These are phyloP conservation scores for Ascocoryne sarcoides DNA, from an alignment of 2,329 filamentous ascomycete species.

Conservation along the genomic window DNA sequence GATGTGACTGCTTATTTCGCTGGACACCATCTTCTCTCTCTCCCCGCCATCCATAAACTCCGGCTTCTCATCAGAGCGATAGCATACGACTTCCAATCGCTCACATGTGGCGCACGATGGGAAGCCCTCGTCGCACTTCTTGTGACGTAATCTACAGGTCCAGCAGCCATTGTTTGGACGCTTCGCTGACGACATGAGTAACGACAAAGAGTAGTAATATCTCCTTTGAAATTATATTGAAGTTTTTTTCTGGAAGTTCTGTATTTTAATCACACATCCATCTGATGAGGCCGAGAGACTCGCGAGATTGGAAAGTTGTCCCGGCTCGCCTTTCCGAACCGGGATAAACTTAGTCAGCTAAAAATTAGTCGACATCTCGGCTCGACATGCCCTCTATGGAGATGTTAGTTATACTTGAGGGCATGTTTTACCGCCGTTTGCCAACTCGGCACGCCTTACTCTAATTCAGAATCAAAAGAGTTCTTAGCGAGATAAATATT, in stretches of 20 bases:
- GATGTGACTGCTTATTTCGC: conserved; percentile 44
- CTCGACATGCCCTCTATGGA: neutral
- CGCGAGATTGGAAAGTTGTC: neutral
- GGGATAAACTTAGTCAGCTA: neutral
- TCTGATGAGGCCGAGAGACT: no score
- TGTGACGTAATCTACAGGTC: conserved; percentile 53
- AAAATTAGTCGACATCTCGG: neutral
- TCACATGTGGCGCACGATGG: conserved; percentile 49
- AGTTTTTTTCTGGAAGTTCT: no score
- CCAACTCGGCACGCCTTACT: neutral
- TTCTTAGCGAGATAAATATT: no score
- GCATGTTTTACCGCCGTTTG: no score
- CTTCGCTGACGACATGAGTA: neutral
- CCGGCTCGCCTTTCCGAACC: neutral
- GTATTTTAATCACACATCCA: no score
- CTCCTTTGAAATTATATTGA: neutral
- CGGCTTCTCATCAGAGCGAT: conserved; percentile 36
- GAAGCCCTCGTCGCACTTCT: conserved; percentile 57
- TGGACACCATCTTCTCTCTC: conserved; percentile 38
- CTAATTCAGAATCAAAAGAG: neutral
- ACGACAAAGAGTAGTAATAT: neutral
- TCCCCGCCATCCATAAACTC: conserved; percentile 19
- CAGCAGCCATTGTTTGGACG: conserved; percentile 38
- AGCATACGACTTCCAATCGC: conserved; percentile 43
- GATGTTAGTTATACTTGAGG: no score